These are phyloP conservation scores for Hypoxylon sp. DNA, from an alignment of 2,329 filamentous ascomycete genomes.

Conservation along the genomic window DNA sequence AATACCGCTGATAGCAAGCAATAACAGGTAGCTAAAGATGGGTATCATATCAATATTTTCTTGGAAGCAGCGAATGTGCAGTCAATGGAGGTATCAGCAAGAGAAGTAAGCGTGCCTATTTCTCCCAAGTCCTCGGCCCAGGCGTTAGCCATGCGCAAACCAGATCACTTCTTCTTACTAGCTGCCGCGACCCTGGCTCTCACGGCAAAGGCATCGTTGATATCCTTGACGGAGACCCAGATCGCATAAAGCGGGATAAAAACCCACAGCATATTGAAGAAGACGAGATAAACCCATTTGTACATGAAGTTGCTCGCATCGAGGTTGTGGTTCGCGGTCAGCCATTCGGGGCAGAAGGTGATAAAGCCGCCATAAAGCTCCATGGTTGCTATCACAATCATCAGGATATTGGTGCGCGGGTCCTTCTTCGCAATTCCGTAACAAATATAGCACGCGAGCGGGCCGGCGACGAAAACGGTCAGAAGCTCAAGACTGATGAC, in stretches of 20 bases:
- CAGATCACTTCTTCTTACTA: slow-evolving; percentile 54
- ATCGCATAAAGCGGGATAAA: slow-evolving; percentile 73
- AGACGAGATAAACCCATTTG: slow-evolving; percentile 76
- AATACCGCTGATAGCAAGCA: not conserved
- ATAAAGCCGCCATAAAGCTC: slow-evolving; percentile 80
- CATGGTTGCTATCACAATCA: slow-evolving; percentile 75
- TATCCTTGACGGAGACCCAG: slow-evolving; percentile 69
- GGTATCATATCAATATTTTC: slow-evolving; percentile 24
- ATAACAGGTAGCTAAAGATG: slow-evolving; percentile 10
- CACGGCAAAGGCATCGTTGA: slow-evolving; percentile 67
- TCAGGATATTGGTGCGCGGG: slow-evolving; percentile 70
- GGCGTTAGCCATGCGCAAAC: not conserved
- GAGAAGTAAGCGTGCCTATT: not conserved
- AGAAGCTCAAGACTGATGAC: slow-evolving; percentile 76
- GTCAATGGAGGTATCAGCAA: not conserved
- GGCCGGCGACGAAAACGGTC: slow-evolving; percentile 74
- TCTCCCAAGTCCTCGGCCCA: not conserved
- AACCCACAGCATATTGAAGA: slow-evolving; percentile 80
- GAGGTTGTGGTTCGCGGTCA: slow-evolving; percentile 73
- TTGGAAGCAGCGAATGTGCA: not conserved
- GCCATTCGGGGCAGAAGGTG: slow-evolving; percentile 80
- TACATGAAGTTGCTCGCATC: slow-evolving; percentile 78
- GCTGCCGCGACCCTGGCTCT: slow-evolving; percentile 52
- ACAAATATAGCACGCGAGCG: slow-evolving; percentile 72
- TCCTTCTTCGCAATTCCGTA: slow-evolving; percentile 71